Conservation (phyloP, 2,329 filamentous ascomycete species). For the Monosporascus sp. region DNA sequence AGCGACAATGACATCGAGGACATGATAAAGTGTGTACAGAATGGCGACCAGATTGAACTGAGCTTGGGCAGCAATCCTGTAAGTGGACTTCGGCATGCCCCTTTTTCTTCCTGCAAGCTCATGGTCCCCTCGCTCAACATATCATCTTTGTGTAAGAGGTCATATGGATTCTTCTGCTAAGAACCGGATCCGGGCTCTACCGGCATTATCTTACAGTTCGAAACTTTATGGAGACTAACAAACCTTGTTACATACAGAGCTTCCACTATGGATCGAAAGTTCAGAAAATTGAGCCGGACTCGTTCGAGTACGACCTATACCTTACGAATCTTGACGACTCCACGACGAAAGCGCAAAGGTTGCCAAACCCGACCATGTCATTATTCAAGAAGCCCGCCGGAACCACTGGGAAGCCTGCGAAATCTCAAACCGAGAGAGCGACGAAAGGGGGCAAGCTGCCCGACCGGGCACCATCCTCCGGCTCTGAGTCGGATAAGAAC, state of each 20-base stretch:
- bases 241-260: constrained; percentile 34
- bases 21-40: constrained; percentile 56
- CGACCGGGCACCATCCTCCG: constrained; percentile 33
- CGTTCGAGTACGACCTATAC: constrained; percentile 52
- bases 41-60: constrained; percentile 52
- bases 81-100: constrained; percentile 32
- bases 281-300: constrained; percentile 41
- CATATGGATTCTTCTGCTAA: no score
- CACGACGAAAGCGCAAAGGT: constrained; percentile 39
- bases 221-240: not conserved
- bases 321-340: constrained; percentile 47
- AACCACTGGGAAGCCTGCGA: constrained; percentile 7
- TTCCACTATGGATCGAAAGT: constrained; percentile 50
- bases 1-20: constrained; percentile 55
- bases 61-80: constrained; percentile 55
- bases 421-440: constrained; percentile 16
- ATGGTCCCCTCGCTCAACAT: constrained; percentile 9
- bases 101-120: constrained; percentile 9
- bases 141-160: not conserved
- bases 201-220: no score
- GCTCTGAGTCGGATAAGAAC: constrained; percentile 38
- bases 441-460: constrained; percentile 27
- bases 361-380: constrained; percentile 46
- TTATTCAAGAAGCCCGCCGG: constrained; percentile 39
- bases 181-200: no score